Percentiles rank a stretch among this genome's conserved stretches.
phyloP scores from a whole-genome alignment of 331 rosid species.

The Cydonia oblonga region DNA sequence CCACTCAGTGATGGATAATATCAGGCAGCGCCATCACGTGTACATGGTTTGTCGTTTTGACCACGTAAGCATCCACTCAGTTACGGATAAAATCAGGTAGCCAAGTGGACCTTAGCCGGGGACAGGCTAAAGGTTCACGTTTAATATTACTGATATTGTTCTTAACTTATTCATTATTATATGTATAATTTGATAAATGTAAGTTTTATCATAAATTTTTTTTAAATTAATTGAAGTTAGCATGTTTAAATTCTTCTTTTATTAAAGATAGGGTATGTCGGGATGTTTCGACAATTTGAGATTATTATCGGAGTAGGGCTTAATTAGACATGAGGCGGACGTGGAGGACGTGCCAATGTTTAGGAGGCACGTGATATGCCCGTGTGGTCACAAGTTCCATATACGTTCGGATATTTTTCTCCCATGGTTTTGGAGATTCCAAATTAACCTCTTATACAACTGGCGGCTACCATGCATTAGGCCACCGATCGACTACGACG shows the following conservation, averaged over 20 bases:
- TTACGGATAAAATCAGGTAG: not conserved
- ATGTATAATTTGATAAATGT: too few relatives aligned
- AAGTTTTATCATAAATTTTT: too few relatives aligned
- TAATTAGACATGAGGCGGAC: too few relatives aligned
- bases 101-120: not conserved
- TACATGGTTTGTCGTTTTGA: not conserved
- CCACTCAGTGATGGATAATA: not conserved
- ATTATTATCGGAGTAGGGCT: too few relatives aligned
- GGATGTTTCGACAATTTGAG: too few relatives aligned
- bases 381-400: not conserved
- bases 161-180: too few relatives aligned
- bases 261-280: too few relatives aligned
- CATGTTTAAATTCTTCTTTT: too few relatives aligned
- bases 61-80: constrained; percentile 5
- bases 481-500: not conserved
- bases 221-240: too few relatives aligned
- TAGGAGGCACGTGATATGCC: not conserved
- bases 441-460: not conserved
- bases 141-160: too few relatives aligned
- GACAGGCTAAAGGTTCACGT: too few relatives aligned
- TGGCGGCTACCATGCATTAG: not conserved
- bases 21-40: not conserved
- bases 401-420: not conserved
- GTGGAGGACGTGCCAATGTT: not conserved
- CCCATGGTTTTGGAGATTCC: not conserved